Evolutionary conservation across 2,329 filamentous ascomycete species (phyloP).

Genomic region (Penicillium sp.): DNA sequence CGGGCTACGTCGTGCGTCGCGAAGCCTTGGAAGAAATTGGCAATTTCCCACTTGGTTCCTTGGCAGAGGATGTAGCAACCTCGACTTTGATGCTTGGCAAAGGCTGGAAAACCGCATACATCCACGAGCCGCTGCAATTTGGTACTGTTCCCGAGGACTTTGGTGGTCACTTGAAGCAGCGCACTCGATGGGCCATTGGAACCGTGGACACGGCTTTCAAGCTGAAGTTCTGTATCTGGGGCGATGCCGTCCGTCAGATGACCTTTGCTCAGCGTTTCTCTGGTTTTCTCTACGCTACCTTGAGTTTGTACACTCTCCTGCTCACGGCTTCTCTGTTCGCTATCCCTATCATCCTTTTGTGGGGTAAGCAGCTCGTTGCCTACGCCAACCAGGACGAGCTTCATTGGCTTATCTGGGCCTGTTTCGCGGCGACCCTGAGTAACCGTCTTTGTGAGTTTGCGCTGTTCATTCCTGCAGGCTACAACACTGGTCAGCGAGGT

Average conservation of each 20-base stretch:
- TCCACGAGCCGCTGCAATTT: constrained; percentile 61
- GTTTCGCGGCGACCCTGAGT: constrained; percentile 52
- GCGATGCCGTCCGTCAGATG: constrained; percentile 55
- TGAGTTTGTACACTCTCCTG: constrained; percentile 58
- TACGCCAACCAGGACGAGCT: constrained; percentile 56
- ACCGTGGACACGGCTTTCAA: constrained; percentile 62
- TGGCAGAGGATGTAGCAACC: constrained; percentile 62
- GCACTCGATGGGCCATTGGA: constrained; percentile 40
- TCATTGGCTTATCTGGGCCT: constrained; percentile 59
- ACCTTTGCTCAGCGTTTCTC: constrained; percentile 58
- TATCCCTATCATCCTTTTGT: constrained; percentile 59
- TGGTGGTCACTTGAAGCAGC: constrained; percentile 37
- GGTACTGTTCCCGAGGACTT: constrained; percentile 49
- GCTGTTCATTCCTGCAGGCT: constrained; percentile 61
- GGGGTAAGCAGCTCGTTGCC: constrained; percentile 59
- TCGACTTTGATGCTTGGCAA: constrained; percentile 59
- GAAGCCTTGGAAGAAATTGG: constrained; percentile 61
- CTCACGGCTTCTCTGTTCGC: constrained; percentile 57
- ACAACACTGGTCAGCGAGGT: constrained; percentile 59
- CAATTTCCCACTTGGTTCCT: constrained; percentile 60
- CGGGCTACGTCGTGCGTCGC: constrained; percentile 62
- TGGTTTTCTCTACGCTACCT: constrained; percentile 58
- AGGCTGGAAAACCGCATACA: constrained; percentile 63
- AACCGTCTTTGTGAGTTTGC: constrained; percentile 59
- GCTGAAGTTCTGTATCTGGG: constrained; percentile 61